These are phyloP conservation scores for Microdochium bolleyi DNA, from an alignment of 2,329 filamentous ascomycete species.

Conservation along the genomic window DNA sequence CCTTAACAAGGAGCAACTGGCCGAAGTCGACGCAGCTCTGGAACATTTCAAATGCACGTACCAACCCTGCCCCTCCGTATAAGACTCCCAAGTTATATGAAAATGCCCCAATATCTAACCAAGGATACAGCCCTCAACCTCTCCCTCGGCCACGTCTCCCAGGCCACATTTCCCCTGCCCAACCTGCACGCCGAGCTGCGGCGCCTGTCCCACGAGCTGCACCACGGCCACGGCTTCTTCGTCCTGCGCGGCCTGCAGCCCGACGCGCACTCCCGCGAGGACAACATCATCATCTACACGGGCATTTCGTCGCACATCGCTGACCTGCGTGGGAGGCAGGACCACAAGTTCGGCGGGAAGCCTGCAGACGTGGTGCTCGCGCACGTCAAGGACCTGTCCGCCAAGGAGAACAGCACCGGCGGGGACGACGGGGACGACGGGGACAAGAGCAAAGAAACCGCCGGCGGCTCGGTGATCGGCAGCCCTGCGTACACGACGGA, in stretches of 20 bases:
- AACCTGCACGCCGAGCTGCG: constrained; percentile 40
- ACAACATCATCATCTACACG: constrained; percentile 51
- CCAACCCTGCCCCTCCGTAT: neutral
- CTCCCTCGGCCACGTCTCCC: constrained; percentile 31
- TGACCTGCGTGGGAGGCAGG: constrained; percentile 42
- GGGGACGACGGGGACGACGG: constrained; percentile 11
- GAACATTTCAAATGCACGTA: constrained; percentile 31
- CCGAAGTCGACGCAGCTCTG: constrained; percentile 37
- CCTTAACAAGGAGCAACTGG: constrained; percentile 34
- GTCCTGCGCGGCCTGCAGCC: constrained; percentile 51
- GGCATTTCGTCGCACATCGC: constrained; percentile 53
- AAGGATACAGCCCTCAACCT: constrained; percentile 20
- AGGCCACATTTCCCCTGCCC: constrained; percentile 47
- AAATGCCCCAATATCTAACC: neutral
- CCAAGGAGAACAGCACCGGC: too few relatives aligned
- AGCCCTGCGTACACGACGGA: constrained; percentile 52
- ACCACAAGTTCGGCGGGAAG: constrained; percentile 33
- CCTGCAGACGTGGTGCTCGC: constrained; percentile 43
- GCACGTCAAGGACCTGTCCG: constrained; percentile 55
- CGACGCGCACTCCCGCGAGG: constrained; percentile 41
- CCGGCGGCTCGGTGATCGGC: constrained; percentile 34
- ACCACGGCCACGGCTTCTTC: constrained; percentile 52
- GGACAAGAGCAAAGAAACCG: neutral
- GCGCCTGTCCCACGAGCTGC: constrained; percentile 42
- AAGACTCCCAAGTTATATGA: neutral